Evolutionary conservation across 805 yeast species (phyloP).

Genomic region (Candida arabinofermentans): DNA sequence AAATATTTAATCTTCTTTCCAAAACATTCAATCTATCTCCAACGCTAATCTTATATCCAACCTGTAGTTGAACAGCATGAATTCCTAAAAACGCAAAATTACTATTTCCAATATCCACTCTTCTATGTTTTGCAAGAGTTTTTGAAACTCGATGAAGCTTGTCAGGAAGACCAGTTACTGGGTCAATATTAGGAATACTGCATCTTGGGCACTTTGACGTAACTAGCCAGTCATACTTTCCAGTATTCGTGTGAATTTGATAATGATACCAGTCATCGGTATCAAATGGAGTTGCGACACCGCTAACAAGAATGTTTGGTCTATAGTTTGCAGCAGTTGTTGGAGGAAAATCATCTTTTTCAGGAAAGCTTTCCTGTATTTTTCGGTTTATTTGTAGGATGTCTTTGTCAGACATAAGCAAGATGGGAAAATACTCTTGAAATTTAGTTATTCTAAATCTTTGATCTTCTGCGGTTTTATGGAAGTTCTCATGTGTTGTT

Average conservation of each 20-base stretch:
- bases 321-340: slow-evolving; percentile 15
- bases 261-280: slow-evolving; percentile 24
- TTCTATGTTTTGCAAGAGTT: slow-evolving; percentile 18
- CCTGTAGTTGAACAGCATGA: slow-evolving; percentile 21
- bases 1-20: slow-evolving; percentile 17
- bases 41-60: slow-evolving; percentile 14
- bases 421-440: slow-evolving; percentile 26
- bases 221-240: slow-evolving; percentile 19
- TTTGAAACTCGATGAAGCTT: slow-evolving; percentile 16
- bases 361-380: slow-evolving; percentile 3
- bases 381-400: slow-evolving; percentile 13
- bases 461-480: slow-evolving; percentile 5
- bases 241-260: slow-evolving; percentile 7
- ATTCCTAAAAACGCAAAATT: slow-evolving; percentile 19
- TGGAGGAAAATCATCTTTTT: not conserved
- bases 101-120: slow-evolving; percentile 19
- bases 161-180: slow-evolving; percentile 15
- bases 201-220: slow-evolving; percentile 28
- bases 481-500: slow-evolving; percentile 2
- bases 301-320: slow-evolving; percentile 19
- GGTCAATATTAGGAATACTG: slow-evolving; percentile 22
- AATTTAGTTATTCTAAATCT: slow-evolving; percentile 20
- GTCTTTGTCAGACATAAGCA: slow-evolving; percentile 21
- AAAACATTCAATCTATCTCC: slow-evolving; percentile 19
- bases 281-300: slow-evolving; percentile 14